Evolutionary conservation across 768 basidiomycete species (phyloP).

Genomic region (Boletus rufocinnamomeus): DNA sequence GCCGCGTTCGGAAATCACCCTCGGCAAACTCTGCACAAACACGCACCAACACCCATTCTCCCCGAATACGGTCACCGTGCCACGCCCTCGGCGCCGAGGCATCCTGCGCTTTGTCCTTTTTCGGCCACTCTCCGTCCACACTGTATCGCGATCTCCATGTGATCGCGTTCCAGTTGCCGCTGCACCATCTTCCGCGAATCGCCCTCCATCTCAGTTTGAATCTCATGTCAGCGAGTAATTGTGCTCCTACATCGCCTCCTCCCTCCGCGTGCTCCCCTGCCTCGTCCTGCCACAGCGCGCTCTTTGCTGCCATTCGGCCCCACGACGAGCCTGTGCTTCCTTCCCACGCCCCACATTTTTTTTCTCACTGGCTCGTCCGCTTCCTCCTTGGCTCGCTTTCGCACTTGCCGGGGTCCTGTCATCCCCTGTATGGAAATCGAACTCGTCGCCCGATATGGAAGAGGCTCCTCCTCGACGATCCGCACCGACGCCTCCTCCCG

Average conservation of each 20-base stretch:
- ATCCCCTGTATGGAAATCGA: conserved; percentile 25
- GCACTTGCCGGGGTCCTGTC: conserved; percentile 33
- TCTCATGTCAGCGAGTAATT: conserved; percentile 32
- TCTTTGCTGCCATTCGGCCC: conserved; percentile 27
- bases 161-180: conserved; percentile 37
- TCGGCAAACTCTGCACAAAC: conserved; percentile 36
- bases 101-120: conserved; percentile 29
- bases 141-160: conserved; percentile 37
- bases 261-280: conserved; percentile 18
- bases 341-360: conserved; percentile 21
- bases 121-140: conserved; percentile 35
- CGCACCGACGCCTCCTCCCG: conserved; percentile 28
- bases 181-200: conserved; percentile 37
- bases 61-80: conserved; percentile 28
- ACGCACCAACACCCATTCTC: conserved; percentile 19
- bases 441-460: conserved; percentile 20
- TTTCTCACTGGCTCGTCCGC: conserved; percentile 25
- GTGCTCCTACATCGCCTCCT: conserved; percentile 20
- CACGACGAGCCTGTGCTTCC: neutral
- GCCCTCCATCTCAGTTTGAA: conserved; percentile 31
- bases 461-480: conserved; percentile 30
- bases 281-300: conserved; percentile 27
- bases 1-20: conserved; percentile 43
- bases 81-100: conserved; percentile 47
- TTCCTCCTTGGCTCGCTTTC: conserved; percentile 32